Percentiles rank a stretch among this genome's conserved stretches.
Evolutionary conservation across 306 rosid genomes (phyloP).

Genomic region (Dryas octopetala): DNA sequence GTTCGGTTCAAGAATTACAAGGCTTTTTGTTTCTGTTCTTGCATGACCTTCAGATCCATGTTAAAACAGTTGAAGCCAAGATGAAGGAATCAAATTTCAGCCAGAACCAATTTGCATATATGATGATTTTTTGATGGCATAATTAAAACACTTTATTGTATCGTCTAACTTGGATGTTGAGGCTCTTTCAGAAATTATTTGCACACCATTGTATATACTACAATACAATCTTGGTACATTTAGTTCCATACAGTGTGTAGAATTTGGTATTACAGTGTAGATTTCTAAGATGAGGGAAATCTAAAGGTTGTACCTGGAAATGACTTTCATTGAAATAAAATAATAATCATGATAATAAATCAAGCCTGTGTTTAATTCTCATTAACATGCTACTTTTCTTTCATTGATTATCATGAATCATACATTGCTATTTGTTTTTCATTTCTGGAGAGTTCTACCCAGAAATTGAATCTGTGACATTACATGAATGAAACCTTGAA

Average conservation of each 20-base stretch:
- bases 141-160: not conserved
- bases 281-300: not conserved
- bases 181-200: not conserved
- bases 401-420: not conserved
- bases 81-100: not conserved
- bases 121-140: conserved; percentile 14
- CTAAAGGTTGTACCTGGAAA: not conserved
- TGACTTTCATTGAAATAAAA: not conserved
- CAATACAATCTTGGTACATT: not conserved
- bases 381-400: not conserved
- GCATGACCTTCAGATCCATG: not conserved
- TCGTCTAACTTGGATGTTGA: not conserved
- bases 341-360: not conserved
- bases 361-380: not conserved
- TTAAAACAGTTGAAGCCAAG: not conserved
- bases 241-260: conserved; percentile 1
- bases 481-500: conserved; percentile 2
- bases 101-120: not conserved
- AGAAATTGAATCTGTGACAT: conserved; percentile 3
- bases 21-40: not conserved
- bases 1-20: conserved; percentile 4
- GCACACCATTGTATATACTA: not conserved
- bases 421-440: not conserved
- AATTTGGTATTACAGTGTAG: not conserved
- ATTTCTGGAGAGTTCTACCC: not conserved